Evolutionary conservation across 352 stramenopile species (phyloP).

Genomic region (Globisporangium paroecandrum): DNA sequence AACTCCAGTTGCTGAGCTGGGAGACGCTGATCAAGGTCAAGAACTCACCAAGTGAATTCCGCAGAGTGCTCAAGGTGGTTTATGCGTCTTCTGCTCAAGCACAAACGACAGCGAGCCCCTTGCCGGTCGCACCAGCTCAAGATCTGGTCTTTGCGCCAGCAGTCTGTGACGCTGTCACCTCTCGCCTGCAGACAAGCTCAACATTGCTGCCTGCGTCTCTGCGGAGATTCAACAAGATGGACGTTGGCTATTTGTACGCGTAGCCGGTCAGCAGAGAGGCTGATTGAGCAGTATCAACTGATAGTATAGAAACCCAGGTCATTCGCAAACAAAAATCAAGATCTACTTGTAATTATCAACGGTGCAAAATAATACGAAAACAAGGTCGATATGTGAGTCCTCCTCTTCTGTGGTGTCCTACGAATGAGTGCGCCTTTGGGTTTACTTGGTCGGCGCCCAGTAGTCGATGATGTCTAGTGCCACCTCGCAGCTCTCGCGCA

Average conservation of each 20-base stretch:
- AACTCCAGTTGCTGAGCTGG: constrained; percentile 68
- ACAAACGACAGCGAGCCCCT: neutral
- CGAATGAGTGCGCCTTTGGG: neutral
- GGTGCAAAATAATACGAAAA: constrained; percentile 10
- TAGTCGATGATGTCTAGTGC: constrained; percentile 98
- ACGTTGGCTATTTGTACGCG: constrained; percentile 56
- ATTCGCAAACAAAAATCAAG: neutral
- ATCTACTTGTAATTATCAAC: constrained; percentile 6
- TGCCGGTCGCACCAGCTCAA: constrained; percentile 24
- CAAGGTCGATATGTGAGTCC: neutral
- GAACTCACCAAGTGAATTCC: constrained; percentile 24
- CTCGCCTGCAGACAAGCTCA: constrained; percentile 43
- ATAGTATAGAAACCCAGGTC: neutral
- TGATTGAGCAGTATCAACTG: neutral
- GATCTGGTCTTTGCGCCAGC: constrained; percentile 31
- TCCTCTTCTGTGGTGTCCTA: neutral
- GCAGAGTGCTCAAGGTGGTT: constrained; percentile 66
- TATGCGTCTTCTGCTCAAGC: constrained; percentile 13
- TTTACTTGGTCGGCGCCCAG: constrained; percentile 73
- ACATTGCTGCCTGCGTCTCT: constrained; percentile 46
- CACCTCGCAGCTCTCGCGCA: constrained; percentile 95
- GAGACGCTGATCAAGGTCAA: constrained; percentile 54
- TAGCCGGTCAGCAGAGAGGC: constrained; percentile 9
- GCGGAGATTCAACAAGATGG: constrained; percentile 50
- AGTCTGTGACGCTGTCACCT: constrained; percentile 29